Percentiles rank a stretch among this genome's conserved stretches.
Evolutionary conservation across 2,329 filamentous ascomycete genomes (phyloP).

Genomic region (Xylaria hypoxylon): DNA sequence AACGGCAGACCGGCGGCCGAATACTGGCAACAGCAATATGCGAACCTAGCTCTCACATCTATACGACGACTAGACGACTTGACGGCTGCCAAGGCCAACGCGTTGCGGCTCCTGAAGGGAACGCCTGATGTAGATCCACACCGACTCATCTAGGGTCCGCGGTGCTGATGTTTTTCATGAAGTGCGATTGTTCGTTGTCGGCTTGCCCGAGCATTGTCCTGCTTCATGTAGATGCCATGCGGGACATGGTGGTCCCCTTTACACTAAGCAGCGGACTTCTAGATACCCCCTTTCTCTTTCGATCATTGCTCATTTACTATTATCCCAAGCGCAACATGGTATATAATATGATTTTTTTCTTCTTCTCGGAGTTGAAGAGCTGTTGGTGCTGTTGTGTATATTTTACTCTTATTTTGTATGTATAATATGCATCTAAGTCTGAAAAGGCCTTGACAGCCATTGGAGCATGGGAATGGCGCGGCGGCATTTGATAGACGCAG

Average conservation of each 20-base stretch:
- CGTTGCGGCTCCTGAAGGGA: slow-evolving; percentile 36
- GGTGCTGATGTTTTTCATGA: slow-evolving; percentile 9
- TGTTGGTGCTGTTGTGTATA: slow-evolving; percentile 24
- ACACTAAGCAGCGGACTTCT: slow-evolving; percentile 16
- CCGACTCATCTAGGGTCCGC: slow-evolving; percentile 23
- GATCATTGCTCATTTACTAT: slow-evolving; percentile 9
- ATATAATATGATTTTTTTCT: slow-evolving; percentile 17
- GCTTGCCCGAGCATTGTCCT: slow-evolving; percentile 16
- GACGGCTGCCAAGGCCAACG: slow-evolving; percentile 36
- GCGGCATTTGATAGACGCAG: slow-evolving; percentile 31
- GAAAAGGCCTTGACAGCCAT: slow-evolving; percentile 10
- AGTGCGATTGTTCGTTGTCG: slow-evolving; percentile 1
- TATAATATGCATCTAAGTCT: slow-evolving; percentile 27
- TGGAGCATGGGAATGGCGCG: slow-evolving; percentile 25
- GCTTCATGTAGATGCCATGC: slow-evolving; percentile 23
- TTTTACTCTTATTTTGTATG: slow-evolving; percentile 23
- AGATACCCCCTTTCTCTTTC: slow-evolving; percentile 31
- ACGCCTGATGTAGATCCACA: slow-evolving; percentile 37
- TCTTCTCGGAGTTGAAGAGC: background rate
- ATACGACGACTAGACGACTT: slow-evolving; percentile 36
- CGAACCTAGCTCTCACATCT: slow-evolving; percentile 40
- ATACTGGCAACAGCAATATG: slow-evolving; percentile 47
- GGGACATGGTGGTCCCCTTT: slow-evolving; percentile 24
- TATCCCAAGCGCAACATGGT: slow-evolving; percentile 18
- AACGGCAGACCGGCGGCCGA: slow-evolving; percentile 50